Evolutionary conservation across 371 early-diverging fungal species (phyloP), one percentile per base, ranked within the genome.

Genomic region (Apophysomyces sp.): DNA sequence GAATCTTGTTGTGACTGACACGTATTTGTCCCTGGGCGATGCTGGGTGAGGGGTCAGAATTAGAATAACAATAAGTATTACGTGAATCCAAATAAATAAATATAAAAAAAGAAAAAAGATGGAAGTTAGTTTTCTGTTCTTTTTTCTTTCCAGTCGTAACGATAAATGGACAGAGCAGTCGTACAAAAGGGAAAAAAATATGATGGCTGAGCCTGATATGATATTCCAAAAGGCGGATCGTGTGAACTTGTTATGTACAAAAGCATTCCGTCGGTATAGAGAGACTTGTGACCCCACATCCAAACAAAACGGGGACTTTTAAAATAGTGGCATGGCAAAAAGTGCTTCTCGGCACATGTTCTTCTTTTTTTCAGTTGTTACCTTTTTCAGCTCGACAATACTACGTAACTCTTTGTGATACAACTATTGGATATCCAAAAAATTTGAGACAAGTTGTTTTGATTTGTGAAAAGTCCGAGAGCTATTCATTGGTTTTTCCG

Each of bases 191-290:
- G 4, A 44, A 44, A 21, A 9, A n/a, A n/a, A n/a, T n/a, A n/a
- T n/a, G 49, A 16, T 44, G 49, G 49, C 27, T 44, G 16, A 44
- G 49, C 16, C 24, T 44, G 4, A 44, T 44, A 9, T 21, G 4
- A 9, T 7, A 18, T 44, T 1, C 21, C n/a, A 21, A 16, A 21
- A 21, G 21, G 49, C 1, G 24, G 11, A 44, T 16, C 49, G 49
- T 44, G 49, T 44, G 49, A 44, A 44, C 49, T 44, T 26, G 18
- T 44, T n/a, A n/a, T n/a, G n/a, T n/a, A n/a, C n/a, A n/a, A n/a
- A n/a, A n/a, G n/a, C n/a, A n/a, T n/a, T n/a, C 49, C 24, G 9
- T 44, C 4, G 49, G 49, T 16, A 44, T 21, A 44, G 49, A 21
- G 21, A 9, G 13, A n/a, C 9, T 21, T 16, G 21, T 44, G 18